These are phyloP conservation scores for Choanephora cucurbitarum DNA, from an alignment of 371 early-diverging fungal genomes.

Conservation along the genomic window DNA sequence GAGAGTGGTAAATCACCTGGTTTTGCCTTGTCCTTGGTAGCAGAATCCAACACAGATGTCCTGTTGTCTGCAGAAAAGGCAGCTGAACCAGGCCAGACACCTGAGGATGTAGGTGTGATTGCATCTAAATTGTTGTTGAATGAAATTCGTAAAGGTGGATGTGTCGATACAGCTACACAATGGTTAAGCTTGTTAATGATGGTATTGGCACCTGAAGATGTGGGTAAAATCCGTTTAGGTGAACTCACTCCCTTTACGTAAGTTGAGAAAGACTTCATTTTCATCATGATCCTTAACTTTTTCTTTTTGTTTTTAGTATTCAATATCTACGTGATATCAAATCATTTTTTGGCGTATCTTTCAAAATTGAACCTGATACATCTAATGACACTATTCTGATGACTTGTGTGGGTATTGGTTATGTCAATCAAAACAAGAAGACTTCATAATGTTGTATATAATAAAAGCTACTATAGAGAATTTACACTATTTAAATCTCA, in stretches of 20 bases:
- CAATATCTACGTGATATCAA: conserved; percentile 90
- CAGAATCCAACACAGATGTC: conserved; percentile 87
- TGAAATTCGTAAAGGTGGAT: conserved; percentile 88
- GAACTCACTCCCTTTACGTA: conserved; percentile 84
- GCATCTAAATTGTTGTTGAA: conserved; percentile 78
- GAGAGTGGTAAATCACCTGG: conserved; percentile 95
- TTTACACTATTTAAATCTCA: no score
- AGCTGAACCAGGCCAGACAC: conserved; percentile 75
- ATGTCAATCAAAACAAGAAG: conserved; percentile 86
- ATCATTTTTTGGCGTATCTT: conserved; percentile 85
- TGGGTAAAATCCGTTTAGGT: conserved; percentile 87
- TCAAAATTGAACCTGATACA: conserved; percentile 85
- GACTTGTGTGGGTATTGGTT: conserved; percentile 91
- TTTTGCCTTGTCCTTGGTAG: conserved; percentile 89
- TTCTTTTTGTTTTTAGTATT: no score
- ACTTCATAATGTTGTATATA: no score
- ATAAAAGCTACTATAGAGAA: no score
- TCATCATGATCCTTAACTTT: no score
- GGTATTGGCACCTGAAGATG: conserved; percentile 92
- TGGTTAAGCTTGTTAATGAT: conserved; percentile 85
- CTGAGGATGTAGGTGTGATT: conserved; percentile 86
- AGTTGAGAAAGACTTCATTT: no score
- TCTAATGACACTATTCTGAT: conserved; percentile 71
- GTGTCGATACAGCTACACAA: conserved; percentile 87
- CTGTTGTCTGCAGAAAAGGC: conserved; percentile 84